These are phyloP conservation scores for Piper betle DNA, from an alignment of 164 flowering plant species.

Conservation along the genomic window DNA sequence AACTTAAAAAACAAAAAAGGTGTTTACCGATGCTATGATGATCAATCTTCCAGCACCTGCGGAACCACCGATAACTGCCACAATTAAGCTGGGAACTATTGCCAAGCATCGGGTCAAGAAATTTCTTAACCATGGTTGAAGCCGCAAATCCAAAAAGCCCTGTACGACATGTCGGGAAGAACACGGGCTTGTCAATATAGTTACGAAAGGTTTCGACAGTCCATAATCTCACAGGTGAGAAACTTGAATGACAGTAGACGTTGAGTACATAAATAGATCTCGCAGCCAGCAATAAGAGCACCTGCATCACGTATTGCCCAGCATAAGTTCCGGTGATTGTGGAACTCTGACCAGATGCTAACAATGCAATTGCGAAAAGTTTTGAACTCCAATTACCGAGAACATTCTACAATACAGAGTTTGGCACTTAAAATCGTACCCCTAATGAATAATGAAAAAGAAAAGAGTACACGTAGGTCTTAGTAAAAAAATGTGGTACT, in stretches of 20 bases:
- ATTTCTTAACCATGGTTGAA: conserved; percentile 79
- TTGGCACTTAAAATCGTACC: background rate
- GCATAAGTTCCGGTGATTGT: conserved; percentile 97
- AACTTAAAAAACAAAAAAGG: background rate
- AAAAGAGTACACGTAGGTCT: background rate
- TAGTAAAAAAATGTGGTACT: background rate
- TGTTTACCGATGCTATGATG: conserved; percentile 73
- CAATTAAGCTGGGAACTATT: conserved; percentile 81
- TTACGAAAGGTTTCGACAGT: background rate
- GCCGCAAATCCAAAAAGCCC: conserved; percentile 81
- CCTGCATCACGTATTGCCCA: conserved; percentile 98
- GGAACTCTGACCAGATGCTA: conserved; percentile 97
- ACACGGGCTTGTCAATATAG: too few relatives aligned
- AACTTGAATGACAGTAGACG: background rate
- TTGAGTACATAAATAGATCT: background rate
- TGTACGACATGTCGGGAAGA: conserved; percentile 10
- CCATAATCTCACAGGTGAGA: background rate
- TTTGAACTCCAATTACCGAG: conserved; percentile 92
- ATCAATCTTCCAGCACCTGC: conserved; percentile 83
- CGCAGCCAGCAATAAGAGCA: conserved; percentile 4
- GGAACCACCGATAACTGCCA: conserved; percentile 82
- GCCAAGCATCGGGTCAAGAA: conserved; percentile 78
- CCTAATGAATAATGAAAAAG: background rate
- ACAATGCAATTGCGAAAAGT: conserved; percentile 81
- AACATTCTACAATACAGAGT: conserved; percentile 42